Evolutionary conservation across 257 asterid genomes (phyloP).

Genomic region (Misopates orontium): DNA sequence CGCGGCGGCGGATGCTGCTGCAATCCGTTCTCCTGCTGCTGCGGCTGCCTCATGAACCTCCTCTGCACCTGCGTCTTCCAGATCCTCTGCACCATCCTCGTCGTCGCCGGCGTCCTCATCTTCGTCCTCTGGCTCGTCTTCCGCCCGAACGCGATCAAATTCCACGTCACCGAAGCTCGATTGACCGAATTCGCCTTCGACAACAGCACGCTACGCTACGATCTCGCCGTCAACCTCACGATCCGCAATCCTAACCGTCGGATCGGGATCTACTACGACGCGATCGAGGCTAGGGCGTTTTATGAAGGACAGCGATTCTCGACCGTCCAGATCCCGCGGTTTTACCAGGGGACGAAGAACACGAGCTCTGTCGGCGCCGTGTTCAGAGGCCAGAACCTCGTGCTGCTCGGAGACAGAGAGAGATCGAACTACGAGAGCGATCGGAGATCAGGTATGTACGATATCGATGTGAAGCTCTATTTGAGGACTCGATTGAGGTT

Average conservation of each 20-base stretch:
- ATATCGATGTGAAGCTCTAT: conserved; percentile 43
- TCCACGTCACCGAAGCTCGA: conserved; percentile 41
- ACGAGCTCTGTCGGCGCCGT: conserved; percentile 28
- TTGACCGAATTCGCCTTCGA: conserved; percentile 39
- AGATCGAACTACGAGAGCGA: conserved; percentile 30
- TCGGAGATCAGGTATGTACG: conserved; percentile 27
- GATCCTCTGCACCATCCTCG: conserved; percentile 39
- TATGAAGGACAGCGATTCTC: conserved; percentile 46
- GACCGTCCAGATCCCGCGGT: conserved; percentile 23
- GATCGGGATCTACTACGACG: conserved; percentile 49
- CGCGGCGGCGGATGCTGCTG: conserved; percentile 52
- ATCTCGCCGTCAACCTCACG: conserved; percentile 44
- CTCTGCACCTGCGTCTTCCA: conserved; percentile 51
- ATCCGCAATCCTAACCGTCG: conserved; percentile 58
- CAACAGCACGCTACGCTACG: conserved; percentile 43
- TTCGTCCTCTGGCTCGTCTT: conserved; percentile 44
- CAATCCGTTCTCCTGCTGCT: conserved; percentile 55
- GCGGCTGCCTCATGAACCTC: conserved; percentile 46
- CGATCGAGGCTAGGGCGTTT: conserved; percentile 41
- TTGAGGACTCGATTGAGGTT: conserved; percentile 40
- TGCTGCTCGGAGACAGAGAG: conserved; percentile 25
- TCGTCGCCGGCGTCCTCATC: conserved; percentile 30
- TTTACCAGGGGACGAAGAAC: conserved; percentile 50
- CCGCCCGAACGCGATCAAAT: conserved; percentile 48
- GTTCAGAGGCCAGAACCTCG: conserved; percentile 37